Evolutionary conservation across 2,329 filamentous ascomycete genomes (phyloP), one percentile per base, ranked within the genome.

Genomic region (Ceratocystiopsis minuta): DNA sequence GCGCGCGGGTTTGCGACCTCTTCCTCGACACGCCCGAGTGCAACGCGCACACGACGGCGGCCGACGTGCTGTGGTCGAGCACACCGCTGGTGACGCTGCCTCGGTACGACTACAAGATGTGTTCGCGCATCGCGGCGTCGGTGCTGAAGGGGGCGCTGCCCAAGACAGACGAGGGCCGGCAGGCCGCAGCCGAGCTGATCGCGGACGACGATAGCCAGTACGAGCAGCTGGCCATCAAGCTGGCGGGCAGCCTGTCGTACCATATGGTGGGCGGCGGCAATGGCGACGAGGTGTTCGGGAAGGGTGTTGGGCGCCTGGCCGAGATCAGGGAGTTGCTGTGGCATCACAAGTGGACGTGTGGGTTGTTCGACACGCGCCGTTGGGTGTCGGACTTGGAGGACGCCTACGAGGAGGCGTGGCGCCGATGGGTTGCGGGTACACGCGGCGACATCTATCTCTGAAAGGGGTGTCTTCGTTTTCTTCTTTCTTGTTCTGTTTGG

Each of bases 11-110:
- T 24, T 88, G 88, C 55, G 90, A 98, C 60, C 66, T 98, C 7
- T 96, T 98, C 55, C 72, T 98, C 14, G 90, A 98, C 59, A 98
- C 90, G 0, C 87, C 90, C 1, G 90, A 98, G 60, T 98, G 90
- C 61, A 98, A 98, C 55, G 90, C 87, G 2, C 90, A 98, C 58
- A 98, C 90, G 1, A 98, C 90, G 2, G 90, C 90, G 2, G 92
- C 90, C 13, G 90, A 98, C 54, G 80, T 96, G 1, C 67, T 98
- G 7, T 98, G 90, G 90, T 92, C 83, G 41, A 92, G 87, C 51
- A 96, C 90, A 0, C 90, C 90, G 6, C 65, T 98, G 17, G 67
- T 98, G 24, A 98, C 90, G 0, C 67, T 90, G 28, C 87, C 90
- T 12, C 75, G 90, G 33, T 95, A 96, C 58, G 74, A 81, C 40